Evolutionary conservation across 2,329 filamentous ascomycete genomes (phyloP), one percentile per base, ranked within the genome.

Genomic region (Cladosporium halotolerans): DNA sequence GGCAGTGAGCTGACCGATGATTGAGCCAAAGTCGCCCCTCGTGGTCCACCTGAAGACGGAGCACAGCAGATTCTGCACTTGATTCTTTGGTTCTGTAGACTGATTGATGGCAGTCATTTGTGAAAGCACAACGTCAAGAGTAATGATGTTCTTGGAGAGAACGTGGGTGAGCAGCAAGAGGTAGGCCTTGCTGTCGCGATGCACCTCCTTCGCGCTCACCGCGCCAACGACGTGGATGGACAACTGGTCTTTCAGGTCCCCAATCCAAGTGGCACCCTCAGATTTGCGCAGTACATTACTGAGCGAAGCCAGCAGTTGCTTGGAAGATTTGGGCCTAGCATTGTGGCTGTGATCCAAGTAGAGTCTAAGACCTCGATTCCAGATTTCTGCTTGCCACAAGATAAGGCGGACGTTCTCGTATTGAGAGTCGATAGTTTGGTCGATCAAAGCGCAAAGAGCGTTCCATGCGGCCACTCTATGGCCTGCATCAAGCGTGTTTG

Each of bases 131-230:
- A 45, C 10, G 32, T 44, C 40, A 14, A 72, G 58, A 1, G 64
- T 72, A 23, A 86, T 69, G 10, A 84, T 73, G 2, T 74, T 71
- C 65, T 86, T 89, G 45, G 75, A 72, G 3, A 89, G 64, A 53
- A 89, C 79, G 61, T 84, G 78, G 45, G 86, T 82, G 36, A 89
- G 71, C 13, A 79, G 79, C 62, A 84, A 83, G 56, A 89, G 78
- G 6, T 84, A 81, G 34, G 85, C 85, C 65, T 89, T 89, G 39
- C 83, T 82, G 48, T 56, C 52, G n/a, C 38, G 43, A 31, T 57
- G 56, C 16, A 39, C 18, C 19, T 49, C 39, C 8, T 42, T 47
- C n/a, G 55, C 41, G 13, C 19, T 43, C 10, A 54, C 32, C 3
- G 47, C 38, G 33, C 45, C 8, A 34, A 66, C 60, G 14, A 71